Conservation (phyloP, 1,284 basidiomycete species). For the Tilletia horrida region DNA sequence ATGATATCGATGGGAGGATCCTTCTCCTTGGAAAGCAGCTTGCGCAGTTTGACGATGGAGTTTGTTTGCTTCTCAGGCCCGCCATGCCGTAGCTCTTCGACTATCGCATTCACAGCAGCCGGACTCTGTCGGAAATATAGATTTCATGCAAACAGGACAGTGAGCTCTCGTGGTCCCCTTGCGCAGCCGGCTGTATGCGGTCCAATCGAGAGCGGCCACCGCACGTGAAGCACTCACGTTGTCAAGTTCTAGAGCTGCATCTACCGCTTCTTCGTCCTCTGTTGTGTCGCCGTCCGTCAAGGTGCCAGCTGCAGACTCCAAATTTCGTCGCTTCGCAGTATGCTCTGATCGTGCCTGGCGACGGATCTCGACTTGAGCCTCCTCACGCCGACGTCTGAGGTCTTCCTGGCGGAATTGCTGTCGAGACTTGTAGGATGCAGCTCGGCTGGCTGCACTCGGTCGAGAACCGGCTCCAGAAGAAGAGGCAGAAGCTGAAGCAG, state of each 20-base stretch:
- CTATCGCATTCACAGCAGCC: slow-evolving; percentile 69
- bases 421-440: slow-evolving; percentile 44
- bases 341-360: slow-evolving; percentile 53
- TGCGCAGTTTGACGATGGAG: slow-evolving; percentile 91
- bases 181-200: too few species aligned
- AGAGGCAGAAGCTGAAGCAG: neutral
- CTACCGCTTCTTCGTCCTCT: slow-evolving; percentile 30
- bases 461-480: neutral
- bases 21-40: slow-evolving; percentile 93
- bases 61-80: slow-evolving; percentile 87
- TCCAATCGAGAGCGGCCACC: too few species aligned
- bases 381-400: slow-evolving; percentile 52
- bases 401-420: slow-evolving; percentile 54
- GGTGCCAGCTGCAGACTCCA: slow-evolving; percentile 17
- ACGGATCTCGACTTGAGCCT: slow-evolving; percentile 54
- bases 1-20: slow-evolving; percentile 99
- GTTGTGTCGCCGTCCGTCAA: slow-evolving; percentile 16
- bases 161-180: too few species aligned
- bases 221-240: slow-evolving; percentile 35
- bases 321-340: slow-evolving; percentile 54
- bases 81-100: slow-evolving; percentile 85
- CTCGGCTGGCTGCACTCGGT: neutral
- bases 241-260: slow-evolving; percentile 36
- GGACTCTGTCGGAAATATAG: too few species aligned
- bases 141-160: too few species aligned